These are phyloP conservation scores for Aspergillus brasiliensis DNA, from an alignment of 2,329 filamentous ascomycete species.

Conservation along the genomic window DNA sequence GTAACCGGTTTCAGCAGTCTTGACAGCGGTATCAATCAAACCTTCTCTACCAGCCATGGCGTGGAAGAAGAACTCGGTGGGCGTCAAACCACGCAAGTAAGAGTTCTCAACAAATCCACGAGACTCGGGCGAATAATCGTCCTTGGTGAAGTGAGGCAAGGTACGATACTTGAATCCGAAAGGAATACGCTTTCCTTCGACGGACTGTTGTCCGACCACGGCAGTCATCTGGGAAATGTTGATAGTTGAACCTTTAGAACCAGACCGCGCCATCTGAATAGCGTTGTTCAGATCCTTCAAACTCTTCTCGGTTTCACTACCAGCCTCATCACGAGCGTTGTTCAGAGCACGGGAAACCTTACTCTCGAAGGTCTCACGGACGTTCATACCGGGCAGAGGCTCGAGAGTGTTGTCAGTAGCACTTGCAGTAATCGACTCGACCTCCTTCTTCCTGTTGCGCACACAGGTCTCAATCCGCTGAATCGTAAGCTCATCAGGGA, in stretches of 20 bases:
- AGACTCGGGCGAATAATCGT: slow-evolving; percentile 96
- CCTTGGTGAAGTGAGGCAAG: slow-evolving; percentile 96
- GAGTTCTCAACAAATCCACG: slow-evolving; percentile 99
- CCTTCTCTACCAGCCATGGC: slow-evolving; percentile 99
- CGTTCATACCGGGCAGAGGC: slow-evolving; percentile 95
- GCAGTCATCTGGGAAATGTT: slow-evolving; percentile 99
- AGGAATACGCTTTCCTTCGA: slow-evolving; percentile 97
- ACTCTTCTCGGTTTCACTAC: slow-evolving; percentile 87
- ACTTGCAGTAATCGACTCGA: slow-evolving; percentile 71
- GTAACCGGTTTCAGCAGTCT: slow-evolving; percentile 98
- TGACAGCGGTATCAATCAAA: slow-evolving; percentile 99
- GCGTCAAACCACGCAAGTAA: slow-evolving; percentile 91
- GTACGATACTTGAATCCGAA: slow-evolving; percentile 99
- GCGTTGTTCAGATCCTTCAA: slow-evolving; percentile 96
- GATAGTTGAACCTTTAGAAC: slow-evolving; percentile 97
- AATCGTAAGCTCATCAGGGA: slow-evolving; percentile 84
- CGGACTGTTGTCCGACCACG: slow-evolving; percentile 94
- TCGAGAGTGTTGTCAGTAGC: slow-evolving; percentile 89
- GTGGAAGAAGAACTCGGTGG: slow-evolving; percentile 98
- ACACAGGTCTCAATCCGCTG: slow-evolving; percentile 82
- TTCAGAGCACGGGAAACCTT: slow-evolving; percentile 94
- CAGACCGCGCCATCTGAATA: slow-evolving; percentile 92
- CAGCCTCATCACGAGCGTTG: slow-evolving; percentile 92
- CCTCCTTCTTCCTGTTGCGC: slow-evolving; percentile 76
- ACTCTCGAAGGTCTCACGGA: slow-evolving; percentile 96